Evolutionary conservation across 179 eudicot genomes (phyloP), one percentile per base, ranked within the genome.

Genomic region (Silene noctiflora): DNA sequence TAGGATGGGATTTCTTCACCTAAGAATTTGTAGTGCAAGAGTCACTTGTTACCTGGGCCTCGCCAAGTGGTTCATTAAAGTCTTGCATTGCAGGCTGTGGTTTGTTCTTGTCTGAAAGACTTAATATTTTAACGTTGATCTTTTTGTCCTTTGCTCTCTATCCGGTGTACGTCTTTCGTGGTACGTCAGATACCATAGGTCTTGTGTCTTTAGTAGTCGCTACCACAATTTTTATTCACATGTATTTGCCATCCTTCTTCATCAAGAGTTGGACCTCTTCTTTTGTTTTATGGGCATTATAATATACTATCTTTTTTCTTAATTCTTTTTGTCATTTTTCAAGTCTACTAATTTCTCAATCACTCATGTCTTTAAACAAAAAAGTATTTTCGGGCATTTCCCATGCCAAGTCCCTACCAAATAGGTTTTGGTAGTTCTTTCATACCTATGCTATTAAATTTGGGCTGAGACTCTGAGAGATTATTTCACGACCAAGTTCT

Each of bases 141-240:
- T 16, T 20, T 80, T 80, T 80, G 82, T 75, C 78, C 68, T 70
- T 75, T 70, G 78, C 62, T 76, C 71, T 75, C 64, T 22, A 71
- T 80, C 67, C 75, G 64, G 13, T 75, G 83, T 75, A 80, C 67
- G 71, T 61, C 8, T 61, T 60, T 51, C 66, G 9, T 80, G 79
- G 76, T 78, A 75, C 69, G 70, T 80, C 82, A 80, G 61, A 24
- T 33, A 60, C 51, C 16, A 6, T 42, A 6, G 39, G 61, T 71
- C 55, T 24, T 80, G 4, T 79, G 64, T 80, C 22, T 73, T 56
- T 69, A 33, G n/a, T n/a, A n/a, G n/a, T n/a, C n/a, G n/a, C n/a
- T n/a, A n/a, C n/a, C n/a, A n/a, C n/a, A n/a, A n/a, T n/a, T n/a
- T n/a, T n/a, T n/a, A n/a, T n/a, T n/a, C 67, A 48, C 73, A 65